Conservation (phyloP, 352 stramenopile species). For the Elongisporangium prolatum region DNA sequence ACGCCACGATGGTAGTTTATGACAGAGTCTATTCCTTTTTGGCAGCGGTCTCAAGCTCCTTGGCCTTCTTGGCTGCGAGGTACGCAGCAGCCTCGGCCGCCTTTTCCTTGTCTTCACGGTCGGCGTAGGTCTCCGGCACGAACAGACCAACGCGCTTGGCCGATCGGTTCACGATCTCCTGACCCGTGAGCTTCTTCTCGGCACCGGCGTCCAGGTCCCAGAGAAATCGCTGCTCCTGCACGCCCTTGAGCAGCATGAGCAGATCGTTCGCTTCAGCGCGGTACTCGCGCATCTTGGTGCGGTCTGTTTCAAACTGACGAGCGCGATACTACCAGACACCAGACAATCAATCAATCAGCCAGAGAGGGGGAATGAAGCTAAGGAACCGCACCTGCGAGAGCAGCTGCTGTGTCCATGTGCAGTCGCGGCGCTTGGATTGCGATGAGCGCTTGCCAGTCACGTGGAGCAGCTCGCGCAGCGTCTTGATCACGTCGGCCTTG, state of each 20-base stretch:
- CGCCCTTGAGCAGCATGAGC: constrained; percentile 57
- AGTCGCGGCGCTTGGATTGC: constrained; percentile 37
- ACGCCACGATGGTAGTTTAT: neutral
- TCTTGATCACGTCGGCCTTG: constrained; percentile 78
- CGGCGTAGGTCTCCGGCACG: constrained; percentile 71
- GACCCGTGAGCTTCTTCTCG: constrained; percentile 57
- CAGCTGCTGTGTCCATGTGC: constrained; percentile 70
- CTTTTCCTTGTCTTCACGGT: constrained; percentile 38
- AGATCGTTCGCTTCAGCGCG: constrained; percentile 69
- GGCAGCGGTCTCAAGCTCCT: constrained; percentile 28
- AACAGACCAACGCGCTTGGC: constrained; percentile 68
- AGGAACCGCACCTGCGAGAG: constrained; percentile 47
- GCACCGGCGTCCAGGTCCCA: constrained; percentile 69
- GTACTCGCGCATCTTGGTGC: constrained; percentile 62
- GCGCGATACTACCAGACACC: constrained; percentile 46
- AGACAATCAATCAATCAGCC: neutral
- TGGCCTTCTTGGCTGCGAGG: constrained; percentile 17
- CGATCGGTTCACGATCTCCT: constrained; percentile 77
- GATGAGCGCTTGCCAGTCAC: constrained; percentile 56
- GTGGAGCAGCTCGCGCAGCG: constrained; percentile 65
- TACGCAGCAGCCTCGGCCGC: neutral
- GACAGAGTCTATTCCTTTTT: constrained; percentile 13
- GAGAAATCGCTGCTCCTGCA: constrained; percentile 71
- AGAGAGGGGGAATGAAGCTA: constrained; percentile 3
- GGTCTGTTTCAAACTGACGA: constrained; percentile 70